phyloP scores from a whole-genome alignment of 2,329 filamentous ascomycete genomes.

The Hypoxylon sp. region DNA sequence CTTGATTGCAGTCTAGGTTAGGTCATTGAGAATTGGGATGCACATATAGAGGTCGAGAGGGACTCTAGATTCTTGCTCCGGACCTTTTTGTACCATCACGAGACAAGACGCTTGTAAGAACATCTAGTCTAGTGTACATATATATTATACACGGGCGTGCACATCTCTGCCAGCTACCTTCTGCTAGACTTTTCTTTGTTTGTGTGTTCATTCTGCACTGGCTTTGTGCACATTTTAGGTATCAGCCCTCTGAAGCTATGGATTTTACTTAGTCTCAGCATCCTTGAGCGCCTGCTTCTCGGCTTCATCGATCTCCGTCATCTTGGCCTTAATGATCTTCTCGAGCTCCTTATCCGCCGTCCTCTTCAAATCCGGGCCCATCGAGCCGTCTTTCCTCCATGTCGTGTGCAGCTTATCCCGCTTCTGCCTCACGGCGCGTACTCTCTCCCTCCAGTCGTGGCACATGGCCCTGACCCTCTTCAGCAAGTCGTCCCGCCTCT shows the following conservation, averaged over 20 bases:
- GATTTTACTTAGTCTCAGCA: slow-evolving; percentile 51
- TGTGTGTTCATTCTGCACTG: background rate
- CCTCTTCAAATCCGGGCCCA: slow-evolving; percentile 62
- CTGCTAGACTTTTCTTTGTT: background rate
- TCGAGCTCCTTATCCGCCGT: slow-evolving; percentile 64
- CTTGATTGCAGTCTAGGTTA: slow-evolving; percentile 27
- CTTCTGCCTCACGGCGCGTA: slow-evolving; percentile 64
- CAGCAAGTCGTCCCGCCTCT: slow-evolving; percentile 64
- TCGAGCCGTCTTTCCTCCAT: slow-evolving; percentile 62
- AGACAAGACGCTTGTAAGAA: slow-evolving; percentile 43
- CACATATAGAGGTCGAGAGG: background rate
- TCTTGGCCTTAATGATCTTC: slow-evolving; percentile 61
- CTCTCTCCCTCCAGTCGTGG: slow-evolving; percentile 66
- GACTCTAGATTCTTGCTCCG: slow-evolving; percentile 24
- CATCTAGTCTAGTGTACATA: slow-evolving; percentile 48
- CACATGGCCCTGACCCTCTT: slow-evolving; percentile 62
- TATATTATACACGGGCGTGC: slow-evolving; percentile 29
- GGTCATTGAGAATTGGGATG: slow-evolving; percentile 3
- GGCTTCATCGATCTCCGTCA: slow-evolving; percentile 64
- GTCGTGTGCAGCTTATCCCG: slow-evolving; percentile 65
- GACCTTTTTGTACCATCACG: slow-evolving; percentile 45
- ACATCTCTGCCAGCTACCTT: slow-evolving; percentile 11
- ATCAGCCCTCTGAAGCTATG: background rate
- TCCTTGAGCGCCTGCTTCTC: slow-evolving; percentile 65
- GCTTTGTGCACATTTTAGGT: background rate